Evolutionary conservation across 805 yeast species (phyloP), one percentile per base, ranked within the genome.

Genomic region (Pichia eremophila): DNA sequence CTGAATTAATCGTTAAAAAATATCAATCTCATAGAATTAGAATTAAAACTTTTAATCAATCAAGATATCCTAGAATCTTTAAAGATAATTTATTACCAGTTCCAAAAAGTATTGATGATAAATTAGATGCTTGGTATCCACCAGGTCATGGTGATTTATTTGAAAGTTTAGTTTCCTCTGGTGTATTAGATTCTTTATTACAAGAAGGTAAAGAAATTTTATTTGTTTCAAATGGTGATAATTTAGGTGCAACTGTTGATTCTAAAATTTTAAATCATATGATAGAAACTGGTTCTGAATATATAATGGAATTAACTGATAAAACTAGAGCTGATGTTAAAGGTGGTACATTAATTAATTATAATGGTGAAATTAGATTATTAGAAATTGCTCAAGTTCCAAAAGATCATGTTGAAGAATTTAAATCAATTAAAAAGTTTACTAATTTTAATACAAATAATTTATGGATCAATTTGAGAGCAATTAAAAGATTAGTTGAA

Each of bases 81-180:
- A 88, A 85, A 72, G 99, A 93, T 68, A 87, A 97, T n/a, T 71
- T 89, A 59, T 77, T 93, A 64, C 99, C 99, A 28, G 96, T 91
- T 43, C 97, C 99, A 50, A 78, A 84, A 55, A 63, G 77, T 35
- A 75, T 66, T 54, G 81, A 83, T 51, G 95, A 88, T 60, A 74
- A 75, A 40, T 75, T 85, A 57, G 91, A 87, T 60, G 74, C 85
- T 49, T 93, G 99, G 99, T 93, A 93, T 66, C 99, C 99, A 44
- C 99, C 99, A n/a, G 99, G 99, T 46, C 99, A 93, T 68, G 99
- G 99, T 70, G 99, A 93, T 70, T 72, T 93, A 66, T 93, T 90
- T 57, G 99, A 93, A 72, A 74, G 93, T 22, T 74, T 93, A 62
- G 81, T 85, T 51, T 79, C 86, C 49, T 83, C 95, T 12, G 99